Evolutionary conservation across 1,284 basidiomycete genomes (phyloP), one percentile per base, ranked within the genome.

Genomic region (Schizophyllum amplum): DNA sequence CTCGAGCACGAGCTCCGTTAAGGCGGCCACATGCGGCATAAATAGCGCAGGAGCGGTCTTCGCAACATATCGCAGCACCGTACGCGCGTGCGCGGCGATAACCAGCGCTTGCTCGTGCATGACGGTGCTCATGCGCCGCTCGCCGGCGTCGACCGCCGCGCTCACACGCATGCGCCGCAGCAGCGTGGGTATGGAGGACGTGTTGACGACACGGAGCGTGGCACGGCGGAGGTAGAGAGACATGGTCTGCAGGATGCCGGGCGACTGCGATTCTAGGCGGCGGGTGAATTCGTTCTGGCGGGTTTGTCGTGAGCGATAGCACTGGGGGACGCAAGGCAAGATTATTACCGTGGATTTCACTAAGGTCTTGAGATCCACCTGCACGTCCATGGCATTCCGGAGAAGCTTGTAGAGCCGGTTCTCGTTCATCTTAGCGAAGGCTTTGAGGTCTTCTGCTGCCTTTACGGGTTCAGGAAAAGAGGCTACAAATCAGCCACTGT

Each of bases 341-440:
- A 11, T 72, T 77, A 90, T 65, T 58, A 92, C 91, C 51, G 80
- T 81, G 6, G 90, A 77, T 71, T 96, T 98, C 59, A 90, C 75
- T 1, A 95, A 76, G 4, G 79, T 78, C 67, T 90, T 92, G 24
- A 98, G 71, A 66, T 96, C 91, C 0, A 87, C 86, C 63, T 92
- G 85, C 0, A 87, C 77, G 68, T 98, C 93, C 72, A 92, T 81
- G 64, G 90, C 86, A 0, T 81, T 86, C 67, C 84, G 87, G 49
- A 96, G 74, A 4, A 95, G 75, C 69, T 90, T 93, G 75, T 94
- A 97, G 9, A 96, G 74, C 53, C 92, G 80, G 21, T 79, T 79
- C 65, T 98, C 94, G 69, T 98, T 98, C 46, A 87, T 72, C 59
- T 89, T 88, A 1, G 94, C 94, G 64, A 99, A 98, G 0, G 82